A percentile compares a stretch with the other conserved stretches of the same genome.
Evolutionary conservation across 352 stramenopile genomes (phyloP).

Genomic region (Saprolegnia diclina): DNA sequence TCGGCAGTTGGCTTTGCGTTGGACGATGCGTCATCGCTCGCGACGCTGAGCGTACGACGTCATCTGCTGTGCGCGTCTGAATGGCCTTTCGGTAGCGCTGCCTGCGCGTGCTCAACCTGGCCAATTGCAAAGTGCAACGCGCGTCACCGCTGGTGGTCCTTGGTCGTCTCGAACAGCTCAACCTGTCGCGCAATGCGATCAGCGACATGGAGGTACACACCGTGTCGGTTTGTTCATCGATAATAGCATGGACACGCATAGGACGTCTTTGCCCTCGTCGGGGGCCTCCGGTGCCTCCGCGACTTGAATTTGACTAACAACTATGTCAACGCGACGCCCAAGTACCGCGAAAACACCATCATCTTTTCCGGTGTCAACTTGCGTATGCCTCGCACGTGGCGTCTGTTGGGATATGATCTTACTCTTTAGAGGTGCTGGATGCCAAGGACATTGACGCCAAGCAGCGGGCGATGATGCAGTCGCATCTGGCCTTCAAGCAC

Average conservation of each 20-base stretch:
- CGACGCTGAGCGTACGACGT: conserved; percentile 1
- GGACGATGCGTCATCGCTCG: conserved; percentile 36
- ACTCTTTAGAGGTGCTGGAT: conserved; percentile 46
- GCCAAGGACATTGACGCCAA: conserved; percentile 68
- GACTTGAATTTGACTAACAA: conserved; percentile 63
- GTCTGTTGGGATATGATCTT: conserved; percentile 5
- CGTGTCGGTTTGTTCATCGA: conserved; percentile 36
- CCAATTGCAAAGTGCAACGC: conserved; percentile 44
- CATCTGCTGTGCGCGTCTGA: not conserved
- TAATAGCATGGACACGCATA: conserved; percentile 47
- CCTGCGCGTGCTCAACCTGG: conserved; percentile 54
- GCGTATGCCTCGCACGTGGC: conserved; percentile 29
- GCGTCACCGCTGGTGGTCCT: conserved; percentile 34
- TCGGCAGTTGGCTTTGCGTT: conserved; percentile 40
- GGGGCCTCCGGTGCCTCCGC: conserved; percentile 37
- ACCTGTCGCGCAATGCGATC: conserved; percentile 62
- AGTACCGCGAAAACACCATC: conserved; percentile 69
- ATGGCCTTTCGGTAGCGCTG: conserved; percentile 33
- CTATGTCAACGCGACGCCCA: conserved; percentile 41
- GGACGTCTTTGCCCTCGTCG: conserved; percentile 58
- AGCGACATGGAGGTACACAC: conserved; percentile 39
- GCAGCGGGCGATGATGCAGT: conserved; percentile 74
- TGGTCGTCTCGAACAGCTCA: conserved; percentile 45
- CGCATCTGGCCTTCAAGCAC: conserved; percentile 69
- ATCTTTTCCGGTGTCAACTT: conserved; percentile 59